A percentile compares a stretch with the other conserved stretches of the same genome.
Conservation (phyloP, 2,329 filamentous ascomycete genomes). For the Lachnellula hyalina region DNA sequence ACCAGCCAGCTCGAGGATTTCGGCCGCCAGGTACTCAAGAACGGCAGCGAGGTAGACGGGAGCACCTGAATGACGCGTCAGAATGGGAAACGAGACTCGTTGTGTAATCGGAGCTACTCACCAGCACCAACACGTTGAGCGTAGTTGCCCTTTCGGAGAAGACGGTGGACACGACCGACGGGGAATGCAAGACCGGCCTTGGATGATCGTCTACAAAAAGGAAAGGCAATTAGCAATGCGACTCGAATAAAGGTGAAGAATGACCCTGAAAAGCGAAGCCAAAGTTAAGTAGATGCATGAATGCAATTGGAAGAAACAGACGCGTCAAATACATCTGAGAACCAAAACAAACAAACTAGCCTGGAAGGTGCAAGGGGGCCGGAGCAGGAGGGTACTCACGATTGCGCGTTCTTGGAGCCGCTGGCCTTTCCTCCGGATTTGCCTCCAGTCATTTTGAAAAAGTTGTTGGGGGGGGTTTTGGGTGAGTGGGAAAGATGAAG, state of each 20-base stretch:
- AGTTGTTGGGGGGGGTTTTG: constrained; percentile 31
- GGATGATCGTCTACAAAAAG: constrained; percentile 73
- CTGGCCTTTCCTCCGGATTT: constrained; percentile 99
- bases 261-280: background rate
- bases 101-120: constrained; percentile 35
- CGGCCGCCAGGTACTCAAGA: constrained; percentile 95
- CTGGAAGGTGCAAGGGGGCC: background rate
- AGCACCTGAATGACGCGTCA: constrained; percentile 49
- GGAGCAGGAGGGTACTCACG: constrained; percentile 59
- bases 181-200: constrained; percentile 99
- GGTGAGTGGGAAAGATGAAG: constrained; percentile 28
- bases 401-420: constrained; percentile 97
- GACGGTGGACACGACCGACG: constrained; percentile 98
- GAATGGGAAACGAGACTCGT: constrained; percentile 15
- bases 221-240: constrained; percentile 36
- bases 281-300: constrained; percentile 16
- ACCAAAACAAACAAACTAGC: constrained; percentile 11
- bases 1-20: constrained; percentile 97
- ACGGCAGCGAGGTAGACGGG: constrained; percentile 97
- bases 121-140: constrained; percentile 98
- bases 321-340: constrained; percentile 35
- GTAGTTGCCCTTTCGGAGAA: constrained; percentile 98
- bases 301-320: constrained; percentile 24
- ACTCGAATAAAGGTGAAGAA: background rate
- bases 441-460: constrained; percentile 97